Evolutionary conservation across 2,329 filamentous ascomycete genomes (phyloP).

Genomic region (Rosellinia necatrix): DNA sequence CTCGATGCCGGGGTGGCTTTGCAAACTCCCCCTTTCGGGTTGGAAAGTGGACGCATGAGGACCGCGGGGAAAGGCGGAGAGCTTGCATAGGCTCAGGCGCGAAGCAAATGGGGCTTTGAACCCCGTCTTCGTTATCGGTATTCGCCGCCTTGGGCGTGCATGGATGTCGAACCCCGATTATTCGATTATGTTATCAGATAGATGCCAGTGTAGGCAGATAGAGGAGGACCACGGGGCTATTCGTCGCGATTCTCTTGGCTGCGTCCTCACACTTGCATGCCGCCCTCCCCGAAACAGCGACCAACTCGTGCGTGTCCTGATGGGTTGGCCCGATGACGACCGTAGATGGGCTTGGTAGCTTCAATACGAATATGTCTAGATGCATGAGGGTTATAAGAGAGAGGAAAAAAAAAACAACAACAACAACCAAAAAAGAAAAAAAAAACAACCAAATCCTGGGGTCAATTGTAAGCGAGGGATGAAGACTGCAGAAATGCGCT

Average conservation of each 20-base stretch:
- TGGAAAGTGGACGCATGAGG: no score
- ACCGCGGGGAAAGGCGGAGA: not conserved
- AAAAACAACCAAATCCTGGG: not conserved
- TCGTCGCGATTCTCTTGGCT: no score
- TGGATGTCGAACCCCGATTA: not conserved
- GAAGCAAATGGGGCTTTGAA: not conserved
- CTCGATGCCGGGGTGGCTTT: no score
- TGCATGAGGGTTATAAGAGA: not conserved
- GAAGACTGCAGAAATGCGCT: not conserved
- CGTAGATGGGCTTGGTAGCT: not conserved
- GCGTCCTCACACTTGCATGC: no score
- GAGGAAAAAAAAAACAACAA: no score
- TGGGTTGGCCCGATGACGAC: not conserved
- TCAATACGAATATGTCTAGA: no score
- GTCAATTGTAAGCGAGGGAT: constrained; percentile 3
- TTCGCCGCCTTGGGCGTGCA: not conserved
- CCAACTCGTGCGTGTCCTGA: not conserved
- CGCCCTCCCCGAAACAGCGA: no score
- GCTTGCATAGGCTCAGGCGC: not conserved
- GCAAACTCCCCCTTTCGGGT: no score
- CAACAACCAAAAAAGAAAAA: no score
- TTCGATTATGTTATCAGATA: not conserved
- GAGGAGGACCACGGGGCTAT: no score
- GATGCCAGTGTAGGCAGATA: not conserved
- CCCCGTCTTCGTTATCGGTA: not conserved